These are phyloP conservation scores for Persicaria maculosa DNA, from an alignment of 148 eudicot species.

Conservation along the genomic window DNA sequence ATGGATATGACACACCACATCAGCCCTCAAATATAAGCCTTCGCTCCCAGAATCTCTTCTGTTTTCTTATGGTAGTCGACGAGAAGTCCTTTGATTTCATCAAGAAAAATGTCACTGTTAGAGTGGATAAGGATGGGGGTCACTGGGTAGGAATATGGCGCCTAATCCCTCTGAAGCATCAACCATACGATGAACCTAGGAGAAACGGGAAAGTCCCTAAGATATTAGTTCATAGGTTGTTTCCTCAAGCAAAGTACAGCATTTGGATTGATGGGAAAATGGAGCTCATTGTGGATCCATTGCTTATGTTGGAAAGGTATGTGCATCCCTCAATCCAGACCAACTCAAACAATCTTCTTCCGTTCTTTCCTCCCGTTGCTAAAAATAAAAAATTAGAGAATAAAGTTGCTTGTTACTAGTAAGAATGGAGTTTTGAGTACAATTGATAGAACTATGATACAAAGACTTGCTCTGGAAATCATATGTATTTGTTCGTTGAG, in stretches of 20 bases:
- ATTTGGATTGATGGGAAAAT: conserved; percentile 99
- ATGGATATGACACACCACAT: conserved; percentile 94
- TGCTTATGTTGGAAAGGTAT: conserved; percentile 91
- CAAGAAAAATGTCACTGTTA: conserved; percentile 63
- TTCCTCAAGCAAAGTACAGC: conserved; percentile 86
- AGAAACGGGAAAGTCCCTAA: conserved; percentile 96
- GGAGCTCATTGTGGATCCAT: conserved; percentile 95
- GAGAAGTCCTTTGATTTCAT: conserved; percentile 76
- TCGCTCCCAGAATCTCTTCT: conserved; percentile 74
- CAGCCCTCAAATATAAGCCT: conserved; percentile 78
- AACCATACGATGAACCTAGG: conserved; percentile 93
- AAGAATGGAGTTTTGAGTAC: not conserved
- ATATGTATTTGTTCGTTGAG: not conserved
- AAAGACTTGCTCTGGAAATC: not conserved
- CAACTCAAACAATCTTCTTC: not conserved
- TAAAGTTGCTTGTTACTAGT: not conserved
- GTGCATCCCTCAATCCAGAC: not conserved
- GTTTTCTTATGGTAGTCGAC: conserved; percentile 96
- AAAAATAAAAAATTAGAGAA: not conserved
- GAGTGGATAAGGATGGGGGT: conserved; percentile 66
- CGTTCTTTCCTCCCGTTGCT: not conserved
- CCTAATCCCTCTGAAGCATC: conserved; percentile 68
- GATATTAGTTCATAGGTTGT: conserved; percentile 81
- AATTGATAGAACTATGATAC: not conserved
- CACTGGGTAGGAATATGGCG: conserved; percentile 98